Percentiles rank a stretch among this genome's conserved stretches.
These are phyloP conservation scores for Byssochlamys sp. DNA, from an alignment of 2,329 filamentous ascomycete genomes.

Conservation along the genomic window DNA sequence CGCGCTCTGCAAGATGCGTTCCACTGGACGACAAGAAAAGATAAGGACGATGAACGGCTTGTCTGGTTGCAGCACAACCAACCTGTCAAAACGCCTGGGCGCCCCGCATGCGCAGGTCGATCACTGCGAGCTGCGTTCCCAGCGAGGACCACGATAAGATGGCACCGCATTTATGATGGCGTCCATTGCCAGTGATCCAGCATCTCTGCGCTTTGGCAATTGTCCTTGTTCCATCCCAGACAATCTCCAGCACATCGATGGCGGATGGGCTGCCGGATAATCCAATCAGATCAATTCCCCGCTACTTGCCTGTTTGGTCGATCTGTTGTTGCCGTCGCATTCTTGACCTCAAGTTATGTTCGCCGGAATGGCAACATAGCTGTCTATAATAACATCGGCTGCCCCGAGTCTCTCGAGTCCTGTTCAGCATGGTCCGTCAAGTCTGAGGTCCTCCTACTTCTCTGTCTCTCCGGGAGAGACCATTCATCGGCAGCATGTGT, in stretches of 20 bases:
- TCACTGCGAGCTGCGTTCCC: neutral
- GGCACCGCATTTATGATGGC: neutral
- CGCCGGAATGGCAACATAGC: neutral
- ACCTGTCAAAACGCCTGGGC: neutral
- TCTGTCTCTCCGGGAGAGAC: neutral
- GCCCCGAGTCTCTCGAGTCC: neutral
- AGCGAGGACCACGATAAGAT: neutral
- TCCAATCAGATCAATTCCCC: neutral
- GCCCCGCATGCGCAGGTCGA: neutral
- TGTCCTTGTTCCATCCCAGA: neutral
- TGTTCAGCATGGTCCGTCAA: neutral
- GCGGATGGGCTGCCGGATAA: neutral
- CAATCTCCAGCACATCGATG: neutral
- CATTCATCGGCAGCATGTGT: neutral
- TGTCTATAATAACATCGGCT: neutral
- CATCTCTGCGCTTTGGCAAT: neutral
- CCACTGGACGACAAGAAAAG: neutral
- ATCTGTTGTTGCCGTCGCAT: neutral
- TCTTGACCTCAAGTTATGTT: neutral
- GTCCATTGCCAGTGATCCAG: neutral
- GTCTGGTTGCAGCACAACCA: neutral
- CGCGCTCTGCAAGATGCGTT: neutral
- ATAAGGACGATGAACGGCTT: neutral
- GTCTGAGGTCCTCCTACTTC: neutral
- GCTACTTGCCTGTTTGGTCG: neutral